Evolutionary conservation across 805 yeast genomes (phyloP).

Genomic region (Saturnispora serradocipensis): DNA sequence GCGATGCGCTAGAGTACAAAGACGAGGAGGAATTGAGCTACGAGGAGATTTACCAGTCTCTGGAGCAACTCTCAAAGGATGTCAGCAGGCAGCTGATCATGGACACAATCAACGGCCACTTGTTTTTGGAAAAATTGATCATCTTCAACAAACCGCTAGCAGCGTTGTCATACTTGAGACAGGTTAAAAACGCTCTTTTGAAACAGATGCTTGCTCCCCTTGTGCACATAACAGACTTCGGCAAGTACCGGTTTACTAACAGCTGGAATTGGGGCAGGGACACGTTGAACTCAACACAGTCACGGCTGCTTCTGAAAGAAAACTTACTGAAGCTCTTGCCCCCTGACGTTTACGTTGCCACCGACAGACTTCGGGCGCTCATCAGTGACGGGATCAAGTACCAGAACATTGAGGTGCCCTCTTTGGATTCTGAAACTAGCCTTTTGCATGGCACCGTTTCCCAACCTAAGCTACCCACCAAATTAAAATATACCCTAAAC

Average conservation of each 20-base stretch:
- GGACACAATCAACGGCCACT: constrained; percentile 5
- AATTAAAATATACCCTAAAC: constrained; percentile 35
- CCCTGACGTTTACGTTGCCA: constrained; percentile 36
- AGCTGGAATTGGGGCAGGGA: constrained; percentile 5
- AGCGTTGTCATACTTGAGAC: neutral
- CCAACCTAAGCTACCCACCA: constrained; percentile 31
- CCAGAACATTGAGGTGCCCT: constrained; percentile 29
- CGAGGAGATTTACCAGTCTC: neutral
- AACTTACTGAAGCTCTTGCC: constrained; percentile 39
- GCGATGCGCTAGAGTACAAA: neutral
- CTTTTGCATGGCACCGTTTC: neutral
- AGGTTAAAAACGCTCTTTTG: neutral
- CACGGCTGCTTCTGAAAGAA: constrained; percentile 34
- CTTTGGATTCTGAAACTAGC: constrained; percentile 17
- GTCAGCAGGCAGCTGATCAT: neutral
- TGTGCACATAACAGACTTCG: neutral
- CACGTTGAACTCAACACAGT: neutral
- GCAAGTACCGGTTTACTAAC: neutral
- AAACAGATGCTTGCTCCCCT: constrained; percentile 4
- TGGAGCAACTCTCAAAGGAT: neutral
- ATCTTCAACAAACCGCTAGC: constrained; percentile 1
- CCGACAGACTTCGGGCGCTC: constrained; percentile 43
- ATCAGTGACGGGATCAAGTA: constrained; percentile 41
- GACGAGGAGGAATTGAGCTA: neutral
- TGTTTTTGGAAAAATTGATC: constrained; percentile 5